Conservation (phyloP, 768 basidiomycete genomes). For the Boletus edulis region DNA sequence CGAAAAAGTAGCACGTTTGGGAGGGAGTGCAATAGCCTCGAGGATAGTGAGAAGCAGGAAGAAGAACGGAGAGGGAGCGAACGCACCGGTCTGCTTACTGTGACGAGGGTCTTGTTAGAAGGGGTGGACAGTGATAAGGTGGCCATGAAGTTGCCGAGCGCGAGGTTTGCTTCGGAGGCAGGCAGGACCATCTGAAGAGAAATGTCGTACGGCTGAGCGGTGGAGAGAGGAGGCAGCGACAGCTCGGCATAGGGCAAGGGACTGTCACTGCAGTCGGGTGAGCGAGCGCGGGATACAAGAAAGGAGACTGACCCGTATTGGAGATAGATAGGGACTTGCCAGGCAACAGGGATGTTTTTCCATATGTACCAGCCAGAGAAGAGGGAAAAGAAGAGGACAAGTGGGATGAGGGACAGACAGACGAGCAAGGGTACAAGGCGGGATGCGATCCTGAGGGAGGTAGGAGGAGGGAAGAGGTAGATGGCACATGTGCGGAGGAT, state of each 20-base stretch:
- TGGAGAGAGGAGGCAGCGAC: slow-evolving; percentile 47
- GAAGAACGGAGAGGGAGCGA: neutral
- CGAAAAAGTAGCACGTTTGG: slow-evolving; percentile 29
- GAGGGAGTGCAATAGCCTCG: slow-evolving; percentile 60
- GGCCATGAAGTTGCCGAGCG: slow-evolving; percentile 85
- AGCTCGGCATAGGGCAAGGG: slow-evolving; percentile 60
- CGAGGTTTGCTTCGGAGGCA: slow-evolving; percentile 61
- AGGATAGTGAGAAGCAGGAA: slow-evolving; percentile 9
- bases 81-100: slow-evolving; percentile 66
- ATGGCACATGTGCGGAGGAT: neutral
- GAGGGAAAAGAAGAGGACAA: slow-evolving; percentile 57
- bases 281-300: neutral
- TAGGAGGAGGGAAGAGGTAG: slow-evolving; percentile 9
- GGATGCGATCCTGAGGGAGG: slow-evolving; percentile 42
- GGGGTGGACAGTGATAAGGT: slow-evolving; percentile 56
- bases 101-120: slow-evolving; percentile 60
- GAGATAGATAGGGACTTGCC: slow-evolving; percentile 66
- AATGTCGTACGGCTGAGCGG: slow-evolving; percentile 73
- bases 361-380: slow-evolving; percentile 75
- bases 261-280: slow-evolving; percentile 50
- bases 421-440: slow-evolving; percentile 66
- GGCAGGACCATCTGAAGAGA: slow-evolving; percentile 67
- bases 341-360: slow-evolving; percentile 66
- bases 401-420: slow-evolving; percentile 58
- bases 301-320: slow-evolving; percentile 70